Evolutionary conservation across 2,329 filamentous ascomycete genomes (phyloP), one percentile per base, ranked within the genome.

Genomic region (Penicillium italicum): DNA sequence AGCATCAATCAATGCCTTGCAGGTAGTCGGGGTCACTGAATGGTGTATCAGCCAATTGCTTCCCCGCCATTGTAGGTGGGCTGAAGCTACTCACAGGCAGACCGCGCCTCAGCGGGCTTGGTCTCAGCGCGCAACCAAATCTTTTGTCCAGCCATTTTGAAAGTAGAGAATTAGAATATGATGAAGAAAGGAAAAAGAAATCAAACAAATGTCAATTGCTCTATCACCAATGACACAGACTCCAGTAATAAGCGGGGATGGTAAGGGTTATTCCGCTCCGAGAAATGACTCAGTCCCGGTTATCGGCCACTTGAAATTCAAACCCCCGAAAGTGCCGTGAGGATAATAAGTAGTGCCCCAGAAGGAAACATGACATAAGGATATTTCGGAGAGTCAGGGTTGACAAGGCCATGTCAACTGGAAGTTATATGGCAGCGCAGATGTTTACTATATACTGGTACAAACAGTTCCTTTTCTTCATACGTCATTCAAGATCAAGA

Each of bases 1-100:
- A 38, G 85, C 86, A 60, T 88, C 81, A 51, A 89, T 76, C 50
- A 90, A 81, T 50, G 79, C 79, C 74, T 85, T 84, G 62, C 82
- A 76, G 38, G 79, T 82, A n/a, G 75, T 75, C 45, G 78, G 76
- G 56, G 76, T 82, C 58, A 80, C 73, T 74, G 28, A 41, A 34
- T 51, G 33, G 14, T 55, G 38, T n/a, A 20, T 55, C 38, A 55
- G 47, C 12, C 38, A 48, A 38, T 44, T 51, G 34, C 47, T 41
- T 40, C 47, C 46, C 53, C 53, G 28, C 47, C 40, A 51, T 51
- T 33, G 50, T 28, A 51, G 22, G 7, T 47, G 47, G 41, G 26
- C 18, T 48, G 44, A 38, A 45, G 47, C 47, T 40, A 68, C 72
- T 66, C 57, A 74, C 72, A 72, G 48, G 79, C 76, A 56, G 80